phyloP scores from a whole-genome alignment of 257 asterid genomes.

The Rhazya stricta region DNA sequence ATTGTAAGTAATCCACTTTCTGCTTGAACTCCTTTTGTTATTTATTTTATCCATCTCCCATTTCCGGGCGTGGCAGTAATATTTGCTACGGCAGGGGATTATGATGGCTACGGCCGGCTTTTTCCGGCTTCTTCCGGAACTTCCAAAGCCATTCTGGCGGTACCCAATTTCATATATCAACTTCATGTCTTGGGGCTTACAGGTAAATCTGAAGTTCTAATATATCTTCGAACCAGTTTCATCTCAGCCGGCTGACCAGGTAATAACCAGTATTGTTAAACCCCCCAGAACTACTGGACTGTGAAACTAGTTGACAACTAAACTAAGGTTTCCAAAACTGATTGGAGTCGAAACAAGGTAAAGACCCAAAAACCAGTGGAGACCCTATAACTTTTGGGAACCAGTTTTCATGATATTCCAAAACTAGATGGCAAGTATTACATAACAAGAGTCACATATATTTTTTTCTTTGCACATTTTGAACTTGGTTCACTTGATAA shows the following conservation, averaged over 20 bases:
- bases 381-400: no score
- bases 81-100: constrained; percentile 43
- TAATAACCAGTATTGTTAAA: no score
- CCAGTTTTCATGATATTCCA: no score
- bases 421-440: no score
- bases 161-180: constrained; percentile 77
- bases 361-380: no score
- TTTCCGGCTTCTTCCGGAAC: constrained; percentile 75
- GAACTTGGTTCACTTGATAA: not conserved
- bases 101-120: constrained; percentile 94
- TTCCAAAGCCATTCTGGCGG: constrained; percentile 84
- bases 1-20: constrained; percentile 44
- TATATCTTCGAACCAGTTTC: not conserved
- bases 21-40: not conserved
- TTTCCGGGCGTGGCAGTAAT: not conserved
- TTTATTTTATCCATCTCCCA: not conserved
- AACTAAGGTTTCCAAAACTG: no score
- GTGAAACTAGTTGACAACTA: no score
- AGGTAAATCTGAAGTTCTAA: constrained; percentile 32
- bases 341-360: no score
- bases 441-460: no score
- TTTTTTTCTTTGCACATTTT: not conserved
- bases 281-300: no score
- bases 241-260: no score
- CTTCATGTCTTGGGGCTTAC: constrained; percentile 83